Percentiles rank a stretch among this genome's conserved stretches.
phyloP scores from a whole-genome alignment of 2,329 filamentous ascomycete genomes.

The Ascochyta viciae-villosae region DNA sequence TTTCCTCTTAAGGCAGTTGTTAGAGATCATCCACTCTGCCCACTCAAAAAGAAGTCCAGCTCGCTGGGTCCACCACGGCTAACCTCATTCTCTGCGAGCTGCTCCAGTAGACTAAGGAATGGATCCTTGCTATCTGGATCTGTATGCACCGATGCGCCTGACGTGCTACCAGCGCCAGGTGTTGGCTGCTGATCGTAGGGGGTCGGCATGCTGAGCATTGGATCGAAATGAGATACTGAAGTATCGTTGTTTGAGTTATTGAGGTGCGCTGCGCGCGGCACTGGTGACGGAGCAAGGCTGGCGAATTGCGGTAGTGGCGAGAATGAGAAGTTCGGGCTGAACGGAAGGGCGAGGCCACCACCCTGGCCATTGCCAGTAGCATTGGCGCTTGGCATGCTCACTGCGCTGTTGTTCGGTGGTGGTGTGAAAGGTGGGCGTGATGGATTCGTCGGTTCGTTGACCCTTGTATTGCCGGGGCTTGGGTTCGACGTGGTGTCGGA shows the following conservation, averaged over 20 bases:
- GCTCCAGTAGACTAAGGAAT: slow-evolving; percentile 79
- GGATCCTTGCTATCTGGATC: slow-evolving; percentile 73
- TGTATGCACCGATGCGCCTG: slow-evolving; percentile 49
- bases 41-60: slow-evolving; percentile 75
- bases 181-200: slow-evolving; percentile 54
- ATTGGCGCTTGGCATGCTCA: slow-evolving; percentile 23
- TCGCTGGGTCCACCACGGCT: slow-evolving; percentile 73
- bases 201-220: slow-evolving; percentile 52
- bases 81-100: slow-evolving; percentile 82
- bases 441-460: slow-evolving; percentile 27
- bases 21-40: slow-evolving; percentile 34
- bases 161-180: slow-evolving; percentile 53
- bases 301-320: slow-evolving; percentile 44
- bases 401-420: slow-evolving; percentile 28
- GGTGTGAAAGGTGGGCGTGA: slow-evolving; percentile 39
- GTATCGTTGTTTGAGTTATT: slow-evolving; percentile 28
- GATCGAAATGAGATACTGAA: slow-evolving; percentile 37
- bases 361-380: slow-evolving; percentile 19
- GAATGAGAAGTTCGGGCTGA: slow-evolving; percentile 53
- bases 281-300: slow-evolving; percentile 42
- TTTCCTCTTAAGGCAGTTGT: slow-evolving; percentile 13
- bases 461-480: slow-evolving; percentile 31
- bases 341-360: slow-evolving; percentile 41
- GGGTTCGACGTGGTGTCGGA: slow-evolving; percentile 31
- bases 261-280: slow-evolving; percentile 28